Base-by-base conservation (phyloP, 805 yeast species). In the Lachancea thermotolerans region DNA sequence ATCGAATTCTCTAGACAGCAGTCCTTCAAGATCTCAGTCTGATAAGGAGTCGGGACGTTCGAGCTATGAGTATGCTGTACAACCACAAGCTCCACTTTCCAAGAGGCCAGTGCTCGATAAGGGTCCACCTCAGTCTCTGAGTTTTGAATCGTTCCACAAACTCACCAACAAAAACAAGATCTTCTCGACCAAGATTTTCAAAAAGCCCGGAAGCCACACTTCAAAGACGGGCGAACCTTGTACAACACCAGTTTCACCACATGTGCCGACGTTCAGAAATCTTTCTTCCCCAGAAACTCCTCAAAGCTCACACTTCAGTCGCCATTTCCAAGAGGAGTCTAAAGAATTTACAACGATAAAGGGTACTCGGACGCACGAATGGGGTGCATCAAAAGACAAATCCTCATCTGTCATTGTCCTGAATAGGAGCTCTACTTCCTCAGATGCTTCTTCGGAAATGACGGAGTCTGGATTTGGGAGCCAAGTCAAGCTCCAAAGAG, bases 321-420 rank as follows among this genome's bases (percentile, higher is more conserved):
- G 55, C 10, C 39, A 31, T 10, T 5, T 38, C 5, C 39, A 35
- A 32, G 16, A 15, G 4, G 41, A 37, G 8, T n/a, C 15, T 4
- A 33, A 17, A 12, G 32, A 25, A 6, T 14, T 32, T 14, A 37
- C 42, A 8, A 68, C 71, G 1, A 74, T 74, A 7, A 64, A 62
- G 30, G 79, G 79, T 7, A 74, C 78, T 11, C 58, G 75, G 29
- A 70, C 72, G 10, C 78, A 74, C 50, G 73, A 72, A 35, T 74
- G 79, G 79, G 77, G 77, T 0, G 56, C 50, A 10, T 32, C 49
- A 11, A 35, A 41, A n/a, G 53, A 54, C 27, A 38, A 37, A 14
- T 51, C 51, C 1, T 55, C 53, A 15, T 53, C 58, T 9, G 56
- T 57, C 6, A 57, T 57, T 31, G 40, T 49, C 12, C 38, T 57